A percentile compares a stretch with the other conserved stretches of the same genome.
These are phyloP conservation scores for Talaromyces sp. DNA, from an alignment of 2,329 filamentous ascomycete species.

Conservation along the genomic window DNA sequence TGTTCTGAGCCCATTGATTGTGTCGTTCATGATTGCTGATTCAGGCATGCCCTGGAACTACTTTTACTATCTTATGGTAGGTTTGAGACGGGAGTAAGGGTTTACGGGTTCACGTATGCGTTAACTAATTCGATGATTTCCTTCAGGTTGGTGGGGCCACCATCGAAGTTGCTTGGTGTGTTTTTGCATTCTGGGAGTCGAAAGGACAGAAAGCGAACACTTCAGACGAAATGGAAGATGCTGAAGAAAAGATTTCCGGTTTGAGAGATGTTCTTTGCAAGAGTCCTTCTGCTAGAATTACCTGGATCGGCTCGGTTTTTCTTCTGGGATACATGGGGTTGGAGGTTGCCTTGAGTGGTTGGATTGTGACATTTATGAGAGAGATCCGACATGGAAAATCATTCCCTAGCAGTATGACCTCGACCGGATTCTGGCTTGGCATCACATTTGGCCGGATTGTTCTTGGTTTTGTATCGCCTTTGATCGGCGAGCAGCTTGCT, in stretches of 20 bases:
- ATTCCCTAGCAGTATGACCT: constrained; percentile 74
- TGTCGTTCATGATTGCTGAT: constrained; percentile 72
- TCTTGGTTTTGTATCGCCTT: constrained; percentile 74
- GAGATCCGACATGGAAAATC: constrained; percentile 67
- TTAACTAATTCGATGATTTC: neutral
- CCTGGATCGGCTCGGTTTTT: constrained; percentile 59
- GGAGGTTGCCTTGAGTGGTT: constrained; percentile 72
- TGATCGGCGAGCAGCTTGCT: constrained; percentile 67
- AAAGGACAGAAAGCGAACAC: constrained; percentile 22
- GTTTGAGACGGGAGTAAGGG: constrained; percentile 17
- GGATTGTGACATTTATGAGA: constrained; percentile 90
- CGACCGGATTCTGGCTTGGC: constrained; percentile 83
- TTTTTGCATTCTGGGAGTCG: constrained; percentile 26
- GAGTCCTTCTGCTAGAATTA: constrained; percentile 27
- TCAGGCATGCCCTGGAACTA: constrained; percentile 66
- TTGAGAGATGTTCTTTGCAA: constrained; percentile 23
- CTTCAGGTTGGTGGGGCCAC: constrained; percentile 28
- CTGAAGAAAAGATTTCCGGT: constrained; percentile 21
- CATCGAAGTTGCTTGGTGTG: constrained; percentile 27
- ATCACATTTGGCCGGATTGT: constrained; percentile 73
- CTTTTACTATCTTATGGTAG: constrained; percentile 76
- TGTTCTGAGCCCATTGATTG: constrained; percentile 69
- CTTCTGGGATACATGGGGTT: constrained; percentile 77
- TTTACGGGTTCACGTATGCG: neutral
- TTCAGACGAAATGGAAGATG: constrained; percentile 8